A percentile compares a stretch with the other conserved stretches of the same genome.
phyloP scores from a whole-genome alignment of 345 rosid genomes.

The Eucalyptus albens region DNA sequence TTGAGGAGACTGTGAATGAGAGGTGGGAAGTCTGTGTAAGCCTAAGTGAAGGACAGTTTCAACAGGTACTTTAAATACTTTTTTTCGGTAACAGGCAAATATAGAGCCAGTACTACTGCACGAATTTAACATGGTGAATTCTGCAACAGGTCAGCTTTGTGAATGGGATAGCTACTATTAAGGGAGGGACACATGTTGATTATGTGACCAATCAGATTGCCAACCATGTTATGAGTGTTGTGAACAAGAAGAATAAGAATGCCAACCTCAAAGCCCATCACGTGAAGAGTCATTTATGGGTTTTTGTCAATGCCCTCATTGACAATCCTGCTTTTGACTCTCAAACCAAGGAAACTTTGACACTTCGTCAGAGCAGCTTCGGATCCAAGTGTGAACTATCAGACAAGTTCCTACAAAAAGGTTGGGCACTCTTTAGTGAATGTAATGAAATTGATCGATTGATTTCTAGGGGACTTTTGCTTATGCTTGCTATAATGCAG shows the following conservation, averaged over 20 bases:
- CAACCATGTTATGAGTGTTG: conserved; percentile 52
- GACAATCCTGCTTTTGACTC: conserved; percentile 99
- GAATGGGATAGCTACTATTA: conserved; percentile 74
- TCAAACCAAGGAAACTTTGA: conserved; percentile 95
- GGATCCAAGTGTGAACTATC: conserved; percentile 87
- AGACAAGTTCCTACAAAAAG: conserved; percentile 79
- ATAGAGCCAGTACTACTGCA: background rate
- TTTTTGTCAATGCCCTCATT: conserved; percentile 91
- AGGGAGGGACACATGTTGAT: conserved; percentile 98
- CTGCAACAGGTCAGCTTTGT: conserved; percentile 86
- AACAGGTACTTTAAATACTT: conserved; percentile 40
- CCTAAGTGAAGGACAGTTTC: conserved; percentile 89
- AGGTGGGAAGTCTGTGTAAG: conserved; percentile 91
- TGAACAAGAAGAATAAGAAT: conserved; percentile 80
- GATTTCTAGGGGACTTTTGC: background rate
- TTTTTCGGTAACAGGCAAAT: background rate
- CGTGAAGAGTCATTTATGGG: conserved; percentile 91
- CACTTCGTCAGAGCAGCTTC: conserved; percentile 91
- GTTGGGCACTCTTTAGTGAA: conserved; percentile 1
- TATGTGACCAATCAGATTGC: conserved; percentile 82
- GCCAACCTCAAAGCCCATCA: conserved; percentile 72
- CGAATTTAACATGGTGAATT: background rate
- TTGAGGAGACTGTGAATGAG: conserved; percentile 53
- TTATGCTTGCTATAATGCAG: conserved; percentile 17
- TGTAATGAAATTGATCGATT: background rate